phyloP scores from a whole-genome alignment of 208 protist species.

The Acanthamoeba culbertsoni region DNA sequence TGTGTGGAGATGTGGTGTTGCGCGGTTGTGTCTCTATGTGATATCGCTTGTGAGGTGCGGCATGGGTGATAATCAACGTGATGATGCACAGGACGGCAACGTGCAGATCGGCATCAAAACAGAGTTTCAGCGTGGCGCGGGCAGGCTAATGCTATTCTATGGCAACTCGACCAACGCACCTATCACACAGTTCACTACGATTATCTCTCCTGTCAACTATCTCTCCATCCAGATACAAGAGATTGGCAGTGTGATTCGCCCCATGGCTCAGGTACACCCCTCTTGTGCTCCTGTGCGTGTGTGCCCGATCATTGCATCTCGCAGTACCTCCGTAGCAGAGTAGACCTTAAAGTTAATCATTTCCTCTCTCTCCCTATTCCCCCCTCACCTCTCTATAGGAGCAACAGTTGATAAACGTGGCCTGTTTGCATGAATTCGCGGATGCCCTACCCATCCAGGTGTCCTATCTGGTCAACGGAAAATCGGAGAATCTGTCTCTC shows the following conservation, averaged over 20 bases:
- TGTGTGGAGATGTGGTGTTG: too few relatives aligned
- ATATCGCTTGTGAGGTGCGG: too few relatives aligned
- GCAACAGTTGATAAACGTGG: slow-evolving; percentile 63
- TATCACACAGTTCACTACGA: slow-evolving; percentile 59
- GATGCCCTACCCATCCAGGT: slow-evolving; percentile 42
- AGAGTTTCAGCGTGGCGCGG: slow-evolving; percentile 26
- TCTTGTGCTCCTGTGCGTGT: neutral
- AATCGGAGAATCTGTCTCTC: slow-evolving; percentile 54
- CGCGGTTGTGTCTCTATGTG: too few relatives aligned
- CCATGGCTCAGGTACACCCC: neutral
- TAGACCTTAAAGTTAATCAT: neutral
- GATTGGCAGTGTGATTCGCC: neutral
- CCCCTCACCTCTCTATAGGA: neutral
- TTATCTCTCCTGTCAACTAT: slow-evolving; percentile 54
- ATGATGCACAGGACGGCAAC: neutral
- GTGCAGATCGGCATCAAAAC: slow-evolving; percentile 58
- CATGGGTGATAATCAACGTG: too few relatives aligned
- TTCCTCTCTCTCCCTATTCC: neutral
- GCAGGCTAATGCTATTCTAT: slow-evolving; percentile 33
- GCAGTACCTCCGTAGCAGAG: neutral
- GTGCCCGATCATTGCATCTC: neutral
- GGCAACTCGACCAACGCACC: slow-evolving; percentile 42
- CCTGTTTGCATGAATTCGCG: slow-evolving; percentile 49
- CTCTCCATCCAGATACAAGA: slow-evolving; percentile 41
- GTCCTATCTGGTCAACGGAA: slow-evolving; percentile 25